Evolutionary conservation across 768 basidiomycete species (phyloP), one percentile per base, ranked within the genome.

Genomic region (Tulasnella calospora): DNA sequence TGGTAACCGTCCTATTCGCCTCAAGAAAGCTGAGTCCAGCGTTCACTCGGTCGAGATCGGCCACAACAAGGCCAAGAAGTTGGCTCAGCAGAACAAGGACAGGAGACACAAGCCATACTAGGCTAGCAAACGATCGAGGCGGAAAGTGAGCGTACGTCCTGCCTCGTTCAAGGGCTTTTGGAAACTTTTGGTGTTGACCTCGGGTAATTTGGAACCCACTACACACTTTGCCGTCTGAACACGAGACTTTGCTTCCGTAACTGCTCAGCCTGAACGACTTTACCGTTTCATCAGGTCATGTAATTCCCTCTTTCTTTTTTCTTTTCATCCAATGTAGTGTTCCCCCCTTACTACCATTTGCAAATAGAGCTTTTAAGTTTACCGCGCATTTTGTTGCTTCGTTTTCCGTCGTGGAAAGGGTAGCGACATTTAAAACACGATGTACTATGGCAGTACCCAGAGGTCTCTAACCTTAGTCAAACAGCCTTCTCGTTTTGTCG

Each of bases 41-140:
- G 93, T 98, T 78, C 89, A 93, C 75, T 92, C 95, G 9, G 96
- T 99, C 46, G 92, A 94, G 82, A 98, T 99, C 80, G 96, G 97
- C 0, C 92, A 94, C 82, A 89, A 92, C 79, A 99, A 98, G 85
- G 97, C 96, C 17, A 92, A 91, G 83, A 89, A 93, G 83, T 87
- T 99, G 67, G 96, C 98, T 83, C 92, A 90, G 85, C 92, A 97
- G 81, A 83, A 94, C 85, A 96, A 96, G 90, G 94, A 95, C 84
- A 83, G 85, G 79, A 85, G 90, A 80, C 87, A 88, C 85, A 94
- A 92, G 84, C 93, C 94, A n/a, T 95, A 95, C 84, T 95, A 44
- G 38, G 71, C 36, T 23, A 71, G 57, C 57, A 30, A 61, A 23
- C 27, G 57, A 27, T 12, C 23, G 23, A 30, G 57, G n/a, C 30